Evolutionary conservation across 2,329 filamentous ascomycete species (phyloP).

Genomic region (Aurifilum marmelostoma): DNA sequence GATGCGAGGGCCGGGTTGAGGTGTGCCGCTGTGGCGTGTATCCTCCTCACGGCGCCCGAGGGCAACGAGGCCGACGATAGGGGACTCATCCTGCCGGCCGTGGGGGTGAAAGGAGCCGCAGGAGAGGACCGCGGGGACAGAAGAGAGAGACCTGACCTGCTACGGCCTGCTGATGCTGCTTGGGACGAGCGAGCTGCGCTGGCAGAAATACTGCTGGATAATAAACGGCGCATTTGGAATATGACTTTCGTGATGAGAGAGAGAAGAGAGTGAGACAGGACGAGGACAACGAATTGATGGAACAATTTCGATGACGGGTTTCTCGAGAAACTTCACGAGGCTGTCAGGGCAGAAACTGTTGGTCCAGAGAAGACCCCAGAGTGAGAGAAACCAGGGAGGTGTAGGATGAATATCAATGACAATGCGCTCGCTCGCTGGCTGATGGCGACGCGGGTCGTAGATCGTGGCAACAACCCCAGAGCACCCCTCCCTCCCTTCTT

Average conservation of each 20-base stretch:
- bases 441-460: too few relatives aligned
- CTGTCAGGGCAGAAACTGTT: background rate
- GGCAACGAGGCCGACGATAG: slow-evolving; percentile 33
- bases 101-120: slow-evolving; percentile 33
- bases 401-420: background rate
- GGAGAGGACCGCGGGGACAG: slow-evolving; percentile 28
- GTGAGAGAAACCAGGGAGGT: background rate
- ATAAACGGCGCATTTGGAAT: slow-evolving; percentile 49
- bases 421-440: background rate
- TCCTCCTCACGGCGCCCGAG: slow-evolving; percentile 50
- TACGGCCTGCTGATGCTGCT: slow-evolving; percentile 31
- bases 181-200: slow-evolving; percentile 41
- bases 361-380: background rate
- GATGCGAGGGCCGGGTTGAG: slow-evolving; percentile 58
- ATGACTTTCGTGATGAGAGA: slow-evolving; percentile 15
- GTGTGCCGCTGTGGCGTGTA: slow-evolving; percentile 61
- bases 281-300: background rate
- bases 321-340: background rate
- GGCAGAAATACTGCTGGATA: slow-evolving; percentile 45
- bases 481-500: background rate
- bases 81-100: slow-evolving; percentile 31
- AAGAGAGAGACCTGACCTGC: slow-evolving; percentile 29
- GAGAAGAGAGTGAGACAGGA: slow-evolving; percentile 11
- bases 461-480: background rate
- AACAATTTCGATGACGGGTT: background rate